phyloP scores from a whole-genome alignment of 768 basidiomycete species.

The Dioszegia aurantiaca region DNA sequence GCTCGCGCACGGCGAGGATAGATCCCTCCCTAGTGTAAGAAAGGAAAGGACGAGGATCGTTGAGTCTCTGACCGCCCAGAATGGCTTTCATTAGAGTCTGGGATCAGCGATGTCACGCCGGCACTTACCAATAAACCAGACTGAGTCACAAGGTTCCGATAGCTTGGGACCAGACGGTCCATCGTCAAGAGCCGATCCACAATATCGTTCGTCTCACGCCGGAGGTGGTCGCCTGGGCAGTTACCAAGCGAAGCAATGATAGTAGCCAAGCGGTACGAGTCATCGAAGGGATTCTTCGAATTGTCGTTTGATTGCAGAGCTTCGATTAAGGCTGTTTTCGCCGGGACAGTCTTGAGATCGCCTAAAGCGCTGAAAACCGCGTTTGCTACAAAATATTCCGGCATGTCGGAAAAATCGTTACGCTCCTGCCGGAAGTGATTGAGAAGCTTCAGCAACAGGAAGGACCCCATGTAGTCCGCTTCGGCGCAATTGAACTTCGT shows the following conservation, averaged over 20 bases:
- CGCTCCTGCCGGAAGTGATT: slow-evolving; percentile 68
- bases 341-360: slow-evolving; percentile 73
- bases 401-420: slow-evolving; percentile 85
- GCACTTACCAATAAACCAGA: slow-evolving; percentile 78
- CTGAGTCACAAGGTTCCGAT: slow-evolving; percentile 87
- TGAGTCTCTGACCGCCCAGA: slow-evolving; percentile 29
- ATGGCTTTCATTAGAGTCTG: slow-evolving; percentile 29
- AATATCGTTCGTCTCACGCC: slow-evolving; percentile 8
- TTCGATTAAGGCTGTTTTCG: slow-evolving; percentile 83
- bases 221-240: slow-evolving; percentile 12
- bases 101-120: neutral
- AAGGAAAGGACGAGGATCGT: slow-evolving; percentile 61
- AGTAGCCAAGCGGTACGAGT: slow-evolving; percentile 83
- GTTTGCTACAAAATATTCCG: slow-evolving; percentile 94
- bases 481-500: slow-evolving; percentile 74
- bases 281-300: slow-evolving; percentile 65
- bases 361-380: slow-evolving; percentile 63
- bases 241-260: slow-evolving; percentile 78
- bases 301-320: slow-evolving; percentile 86
- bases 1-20: slow-evolving; percentile 81
- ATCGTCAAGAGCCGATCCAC: slow-evolving; percentile 89
- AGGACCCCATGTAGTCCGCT: slow-evolving; percentile 83
- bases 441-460: slow-evolving; percentile 94
- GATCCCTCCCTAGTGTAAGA: slow-evolving; percentile 91
- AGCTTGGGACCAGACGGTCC: slow-evolving; percentile 91